Evolutionary conservation across 257 asterid species (phyloP), one percentile per base, ranked within the genome.

Genomic region (Ligustrum vulgare): DNA sequence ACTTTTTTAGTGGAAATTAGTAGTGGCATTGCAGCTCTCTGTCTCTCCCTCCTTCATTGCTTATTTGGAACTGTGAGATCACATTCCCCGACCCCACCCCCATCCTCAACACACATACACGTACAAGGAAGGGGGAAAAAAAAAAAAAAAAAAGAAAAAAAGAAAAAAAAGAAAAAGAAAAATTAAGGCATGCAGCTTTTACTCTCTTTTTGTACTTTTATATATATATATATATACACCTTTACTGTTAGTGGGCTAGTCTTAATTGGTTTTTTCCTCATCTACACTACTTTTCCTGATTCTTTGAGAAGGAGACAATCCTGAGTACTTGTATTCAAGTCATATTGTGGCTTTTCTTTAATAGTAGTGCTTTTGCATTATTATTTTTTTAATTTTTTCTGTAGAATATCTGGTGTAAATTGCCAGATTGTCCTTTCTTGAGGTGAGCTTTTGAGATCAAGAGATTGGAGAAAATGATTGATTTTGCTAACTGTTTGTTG

Each of bases 111-210:
- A 37, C 72, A 70, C 34, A 60, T 23, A 58, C 6, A 25, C 16
- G 18, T 25, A 25, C 35, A 60, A 25, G 34, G 3, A 60, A 58
- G 6, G 9, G 9, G 25, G 8, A 22, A 4, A n/a, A 54, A 41
- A 0, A 10, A 12, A 36, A 67, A 54, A 60, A 60, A 60, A 33
- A 60, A 60, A 33, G n/a, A n/a, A n/a, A 8, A 60, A 58, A n/a
- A 22, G 9, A 60, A 20, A 58, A 16, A 18, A 51, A 39, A 0
- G 47, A 67, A 56, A 10, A 12, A 36, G 70, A 54, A 60, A 60
- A 60, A 33, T 62, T 66, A 32, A 84, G 84, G 87, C 88, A 84
- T 85, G 90, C 92, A 66, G 69, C 79, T 28, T 87, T 86, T 8
- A 22, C 67, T 8, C 67, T 60, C 67, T 80, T 60, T 83, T 47